Base-by-base conservation (phyloP, 2,329 filamentous ascomycete genomes). In the Lachnellula willkommii region DNA sequence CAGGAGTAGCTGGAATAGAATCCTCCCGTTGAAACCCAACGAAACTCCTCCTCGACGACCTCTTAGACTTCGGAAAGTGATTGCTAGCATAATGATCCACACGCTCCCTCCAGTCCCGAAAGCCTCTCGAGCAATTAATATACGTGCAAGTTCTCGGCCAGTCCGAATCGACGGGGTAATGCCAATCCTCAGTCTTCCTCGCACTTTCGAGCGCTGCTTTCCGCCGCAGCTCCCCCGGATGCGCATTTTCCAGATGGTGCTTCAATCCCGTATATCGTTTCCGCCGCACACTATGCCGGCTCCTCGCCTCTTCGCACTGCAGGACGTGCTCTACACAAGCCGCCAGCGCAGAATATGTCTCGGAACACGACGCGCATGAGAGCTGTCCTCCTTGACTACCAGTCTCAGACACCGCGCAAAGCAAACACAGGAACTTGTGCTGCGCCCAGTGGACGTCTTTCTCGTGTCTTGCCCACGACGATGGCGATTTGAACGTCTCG, bases 371-470 rank as follows among this genome's bases (percentile, higher is more conserved):
- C 5, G 14, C n/a, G n/a, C 37, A 39, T 1, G 37, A 39, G n/a
- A 14, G 7, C 3, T 39, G 37, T 39, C 7, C 12, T 39, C 7
- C 12, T n/a, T 39, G 14, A n/a, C 11, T 39, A 5, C 7, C 5
- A 17, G 37, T 5, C 3, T n/a, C 14, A n/a, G 14, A 15, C 14
- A 37, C 37, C 35, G 28, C 47, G 37, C 47, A 50, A 14, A 50
- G n/a, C 24, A 50, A 39, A 17, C 47, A 50, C 47, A 50, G 9
- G 47, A 36, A 50, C 24, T 36, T 36, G 6, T 50, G n/a, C 7
- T 50, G 47, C 47, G 37, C 15, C 47, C 47, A 50, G 17, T 50
- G 47, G 7, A 50, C 47, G n/a, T 36, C 28, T 36, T 50, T 36
- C 14, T 50, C 47, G 12, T 50, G 47, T n/a, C 35, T 36, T 22